Base-by-base conservation (phyloP, 2,329 filamentous ascomycete species). In the Celoporthe dispersa region DNA sequence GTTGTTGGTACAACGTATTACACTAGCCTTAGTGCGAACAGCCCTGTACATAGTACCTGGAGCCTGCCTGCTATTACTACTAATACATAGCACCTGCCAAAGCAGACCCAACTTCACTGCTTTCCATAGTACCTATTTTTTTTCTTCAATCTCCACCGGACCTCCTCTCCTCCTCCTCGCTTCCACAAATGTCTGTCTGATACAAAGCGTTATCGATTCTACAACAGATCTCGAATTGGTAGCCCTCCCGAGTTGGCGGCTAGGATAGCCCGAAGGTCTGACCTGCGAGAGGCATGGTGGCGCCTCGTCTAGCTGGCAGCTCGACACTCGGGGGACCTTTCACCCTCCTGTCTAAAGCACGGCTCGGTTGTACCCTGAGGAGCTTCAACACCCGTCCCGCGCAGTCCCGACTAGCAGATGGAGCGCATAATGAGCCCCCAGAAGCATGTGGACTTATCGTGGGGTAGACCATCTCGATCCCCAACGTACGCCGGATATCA, bases 321-420 rank as follows among this genome's bases (percentile, higher is more conserved):
- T 37, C 39, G 35, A 59, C 41, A 44, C 64, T 65, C 44, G 62
- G 19, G 62, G 19, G 65, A 55, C 35, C 67, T 66, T 62, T 62
- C 57, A 68, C 60, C 61, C 64, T 63, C 44, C 28, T 3, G 12
- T 35, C 22, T 22, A 4, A 28, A 16, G 12, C 8, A 0, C 11
- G 31, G 31, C 39, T 22, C 48, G 28, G n/a, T 37, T 31, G 22
- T 14, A 64, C 39, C 33, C 14, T 12, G 16, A 19, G 65, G 51
- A 19, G 44, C 60, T 65, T 53, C 66, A 37, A 67, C 44, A 53
- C 25, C 14, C 4, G 25, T 14, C 12, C 51, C 31, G 1, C 25
- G 25, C 57, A 61, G 57, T 33, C 16, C 28, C 53, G 44, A 6
- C 31, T 19, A n/a, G 31, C 14, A 35, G 28, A 59, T 31, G 28